phyloP scores from a whole-genome alignment of 768 basidiomycete genomes.

The Phaeotremella skinneri region DNA sequence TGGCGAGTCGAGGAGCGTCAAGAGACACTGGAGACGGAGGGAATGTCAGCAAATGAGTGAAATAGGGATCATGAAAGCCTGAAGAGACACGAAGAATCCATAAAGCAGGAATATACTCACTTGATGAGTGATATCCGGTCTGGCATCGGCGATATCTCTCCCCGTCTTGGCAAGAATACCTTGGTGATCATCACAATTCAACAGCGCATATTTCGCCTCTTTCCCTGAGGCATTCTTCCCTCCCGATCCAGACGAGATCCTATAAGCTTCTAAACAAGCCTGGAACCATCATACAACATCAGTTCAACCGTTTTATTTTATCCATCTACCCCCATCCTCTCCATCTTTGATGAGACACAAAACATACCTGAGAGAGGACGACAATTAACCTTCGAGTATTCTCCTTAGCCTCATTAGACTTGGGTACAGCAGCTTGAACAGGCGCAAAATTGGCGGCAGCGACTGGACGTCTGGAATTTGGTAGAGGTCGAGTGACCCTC shows the following conservation, averaged over 20 bases:
- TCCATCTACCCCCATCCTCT: not conserved
- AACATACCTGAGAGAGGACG: slow-evolving; percentile 59
- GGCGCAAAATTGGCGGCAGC: slow-evolving; percentile 57
- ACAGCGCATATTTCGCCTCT: slow-evolving; percentile 90
- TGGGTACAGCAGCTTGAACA: slow-evolving; percentile 71
- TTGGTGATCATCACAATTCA: slow-evolving; percentile 99
- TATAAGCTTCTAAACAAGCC: slow-evolving; percentile 94
- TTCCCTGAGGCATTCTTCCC: slow-evolving; percentile 56
- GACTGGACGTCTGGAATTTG: slow-evolving; percentile 24
- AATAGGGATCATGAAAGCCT: not conserved
- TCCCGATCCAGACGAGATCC: slow-evolving; percentile 64
- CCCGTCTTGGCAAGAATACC: slow-evolving; percentile 97
- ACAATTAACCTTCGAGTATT: slow-evolving; percentile 72
- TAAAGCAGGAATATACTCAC: slow-evolving; percentile 54
- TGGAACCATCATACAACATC: slow-evolving; percentile 68
- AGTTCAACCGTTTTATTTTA: not conserved
- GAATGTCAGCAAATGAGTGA: not conserved
- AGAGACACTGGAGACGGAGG: slow-evolving; percentile 67
- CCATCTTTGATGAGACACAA: not conserved
- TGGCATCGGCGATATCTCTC: slow-evolving; percentile 96
- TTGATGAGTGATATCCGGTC: slow-evolving; percentile 99
- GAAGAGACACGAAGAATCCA: not conserved
- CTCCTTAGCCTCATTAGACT: slow-evolving; percentile 55
- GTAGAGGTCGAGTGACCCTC: slow-evolving; percentile 40
- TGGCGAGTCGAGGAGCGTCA: slow-evolving; percentile 94